phyloP scores from a whole-genome alignment of 495 filamentous ascomycete genomes.

The Bacidia rubella region DNA sequence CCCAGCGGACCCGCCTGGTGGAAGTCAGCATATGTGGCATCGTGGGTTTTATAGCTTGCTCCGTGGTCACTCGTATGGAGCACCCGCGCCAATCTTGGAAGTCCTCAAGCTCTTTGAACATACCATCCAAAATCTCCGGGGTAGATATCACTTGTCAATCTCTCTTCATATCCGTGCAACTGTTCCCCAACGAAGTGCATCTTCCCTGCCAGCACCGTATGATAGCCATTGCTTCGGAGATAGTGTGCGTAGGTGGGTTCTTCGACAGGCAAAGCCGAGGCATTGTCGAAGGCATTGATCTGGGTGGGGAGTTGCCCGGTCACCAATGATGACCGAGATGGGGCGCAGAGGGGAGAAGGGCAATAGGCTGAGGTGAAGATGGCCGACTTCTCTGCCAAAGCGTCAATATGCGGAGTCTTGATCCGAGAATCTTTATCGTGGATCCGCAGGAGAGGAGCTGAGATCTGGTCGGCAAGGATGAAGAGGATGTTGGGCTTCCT shows the following conservation, averaged over 20 bases:
- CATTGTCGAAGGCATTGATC: constrained; percentile 82
- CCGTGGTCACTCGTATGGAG: neutral
- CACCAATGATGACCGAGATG: constrained; percentile 79
- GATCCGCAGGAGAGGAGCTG: constrained; percentile 70
- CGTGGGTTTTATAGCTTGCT: neutral
- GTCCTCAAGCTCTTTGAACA: constrained; percentile 6
- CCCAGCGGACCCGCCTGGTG: constrained; percentile 60
- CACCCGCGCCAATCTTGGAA: neutral
- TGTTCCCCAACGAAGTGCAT: constrained; percentile 95
- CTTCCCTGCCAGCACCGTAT: constrained; percentile 81
- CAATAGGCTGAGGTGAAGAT: constrained; percentile 85
- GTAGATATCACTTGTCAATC: constrained; percentile 85
- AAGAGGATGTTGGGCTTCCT: constrained; percentile 61
- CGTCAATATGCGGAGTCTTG: constrained; percentile 73
- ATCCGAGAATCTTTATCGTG: constrained; percentile 70
- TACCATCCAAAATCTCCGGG: constrained; percentile 78
- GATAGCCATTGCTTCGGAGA: constrained; percentile 68
- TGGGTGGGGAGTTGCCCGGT: constrained; percentile 75
- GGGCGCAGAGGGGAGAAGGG: constrained; percentile 76
- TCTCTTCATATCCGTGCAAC: constrained; percentile 77
- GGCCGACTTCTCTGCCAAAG: constrained; percentile 61
- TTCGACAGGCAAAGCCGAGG: constrained; percentile 57
- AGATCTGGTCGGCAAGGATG: constrained; percentile 89
- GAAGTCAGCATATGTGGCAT: constrained; percentile 4
- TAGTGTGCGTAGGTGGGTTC: constrained; percentile 82